Percentiles rank a stretch among this genome's conserved stretches.
Evolutionary conservation across 1,284 basidiomycete genomes (phyloP).

Genomic region (Cutaneotrichosporon cutaneum): DNA sequence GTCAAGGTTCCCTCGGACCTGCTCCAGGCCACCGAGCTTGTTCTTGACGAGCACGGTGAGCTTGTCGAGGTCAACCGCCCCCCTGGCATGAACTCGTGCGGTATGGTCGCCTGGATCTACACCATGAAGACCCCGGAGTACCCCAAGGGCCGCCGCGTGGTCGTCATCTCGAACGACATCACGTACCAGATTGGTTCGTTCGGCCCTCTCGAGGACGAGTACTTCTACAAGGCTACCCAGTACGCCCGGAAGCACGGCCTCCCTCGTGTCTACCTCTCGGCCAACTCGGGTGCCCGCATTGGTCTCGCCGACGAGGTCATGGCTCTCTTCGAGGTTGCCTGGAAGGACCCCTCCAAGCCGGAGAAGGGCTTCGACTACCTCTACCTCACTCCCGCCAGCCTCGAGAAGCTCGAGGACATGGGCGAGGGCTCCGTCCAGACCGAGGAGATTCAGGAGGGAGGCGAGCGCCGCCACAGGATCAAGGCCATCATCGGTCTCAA

Average conservation of each 20-base stretch:
- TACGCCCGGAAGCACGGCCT: constrained; percentile 85
- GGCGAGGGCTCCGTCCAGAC: constrained; percentile 75
- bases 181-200: constrained; percentile 99
- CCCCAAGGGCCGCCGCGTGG: constrained; percentile 79
- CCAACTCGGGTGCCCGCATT: constrained; percentile 96
- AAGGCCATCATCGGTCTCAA: constrained; percentile 95
- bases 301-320: constrained; percentile 93
- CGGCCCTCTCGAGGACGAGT: constrained; percentile 91
- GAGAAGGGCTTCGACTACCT: constrained; percentile 97
- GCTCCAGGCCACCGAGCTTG: constrained; percentile 81
- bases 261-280: constrained; percentile 94
- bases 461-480: constrained; percentile 87
- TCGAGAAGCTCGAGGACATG: constrained; percentile 77
- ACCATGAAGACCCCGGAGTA: constrained; percentile 91
- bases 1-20: constrained; percentile 73
- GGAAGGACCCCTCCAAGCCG: constrained; percentile 75
- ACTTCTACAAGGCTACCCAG: constrained; percentile 92
- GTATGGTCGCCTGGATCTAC: constrained; percentile 99
- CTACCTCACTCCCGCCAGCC: constrained; percentile 85
- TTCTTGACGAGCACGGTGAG: constrained; percentile 90
- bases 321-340: constrained; percentile 85
- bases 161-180: constrained; percentile 97
- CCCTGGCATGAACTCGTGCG: constrained; percentile 90
- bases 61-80: constrained; percentile 85
- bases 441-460: constrained; percentile 78